Evolutionary conservation across 163 green algal species (phyloP).

Genomic region (Scenedesmus sp.): DNA sequence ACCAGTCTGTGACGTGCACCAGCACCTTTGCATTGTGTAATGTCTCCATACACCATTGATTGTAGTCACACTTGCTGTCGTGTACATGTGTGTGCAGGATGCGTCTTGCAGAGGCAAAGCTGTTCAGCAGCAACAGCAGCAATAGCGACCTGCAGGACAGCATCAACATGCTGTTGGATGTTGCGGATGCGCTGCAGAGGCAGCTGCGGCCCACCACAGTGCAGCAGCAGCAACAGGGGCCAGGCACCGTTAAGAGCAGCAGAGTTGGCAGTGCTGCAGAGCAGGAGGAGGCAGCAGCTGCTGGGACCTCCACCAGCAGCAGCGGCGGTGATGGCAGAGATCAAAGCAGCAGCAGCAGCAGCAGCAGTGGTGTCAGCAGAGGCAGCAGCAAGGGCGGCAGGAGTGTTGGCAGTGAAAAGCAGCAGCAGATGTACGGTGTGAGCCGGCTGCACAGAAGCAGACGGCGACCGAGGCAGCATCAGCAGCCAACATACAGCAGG

Average conservation of each 20-base stretch:
- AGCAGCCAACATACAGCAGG: not conserved
- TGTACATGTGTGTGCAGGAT: not conserved
- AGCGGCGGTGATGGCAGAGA: not conserved
- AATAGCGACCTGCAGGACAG: not conserved
- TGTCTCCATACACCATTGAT: not conserved
- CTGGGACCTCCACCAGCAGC: not conserved
- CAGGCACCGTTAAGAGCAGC: not conserved
- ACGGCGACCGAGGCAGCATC: not conserved
- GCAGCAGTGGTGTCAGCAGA: not conserved
- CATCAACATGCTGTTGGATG: not conserved
- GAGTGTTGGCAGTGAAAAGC: not conserved
- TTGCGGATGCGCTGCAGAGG: not conserved
- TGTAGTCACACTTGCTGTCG: not conserved
- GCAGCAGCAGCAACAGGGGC: not conserved
- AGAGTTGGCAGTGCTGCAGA: not conserved
- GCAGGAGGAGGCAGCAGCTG: not conserved
- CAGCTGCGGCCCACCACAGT: not conserved
- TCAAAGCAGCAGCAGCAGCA: not conserved
- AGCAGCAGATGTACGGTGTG: not conserved
- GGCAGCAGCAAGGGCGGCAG: no score
- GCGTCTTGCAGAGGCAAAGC: not conserved
- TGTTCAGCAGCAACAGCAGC: conserved; percentile 13
- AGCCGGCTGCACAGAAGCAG: not conserved
- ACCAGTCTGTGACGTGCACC: no score
- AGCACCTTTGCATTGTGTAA: not conserved